These are phyloP conservation scores for Aspergillus pseudoglaucus DNA, from an alignment of 2,329 filamentous ascomycete genomes.

Conservation along the genomic window DNA sequence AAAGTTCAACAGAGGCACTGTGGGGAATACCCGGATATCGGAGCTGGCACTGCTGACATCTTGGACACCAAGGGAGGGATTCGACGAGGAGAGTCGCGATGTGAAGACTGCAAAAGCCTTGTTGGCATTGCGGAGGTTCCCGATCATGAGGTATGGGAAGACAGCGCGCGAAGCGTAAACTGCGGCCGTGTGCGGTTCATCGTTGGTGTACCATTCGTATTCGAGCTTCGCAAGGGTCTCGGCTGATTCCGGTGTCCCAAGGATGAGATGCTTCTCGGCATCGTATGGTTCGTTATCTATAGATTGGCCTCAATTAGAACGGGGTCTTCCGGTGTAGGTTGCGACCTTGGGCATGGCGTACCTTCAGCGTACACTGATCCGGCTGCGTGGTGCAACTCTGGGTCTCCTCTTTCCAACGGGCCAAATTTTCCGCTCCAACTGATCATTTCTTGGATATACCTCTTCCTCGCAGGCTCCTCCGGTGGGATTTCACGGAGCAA, in stretches of 20 bases:
- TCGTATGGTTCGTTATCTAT: conserved; percentile 84
- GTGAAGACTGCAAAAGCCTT: conserved; percentile 73
- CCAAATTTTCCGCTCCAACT: conserved; percentile 81
- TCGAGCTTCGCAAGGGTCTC: conserved; percentile 75
- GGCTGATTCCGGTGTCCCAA: conserved; percentile 84
- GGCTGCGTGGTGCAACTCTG: conserved; percentile 87
- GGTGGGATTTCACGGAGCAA: conserved; percentile 72
- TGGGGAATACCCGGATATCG: conserved; percentile 78
- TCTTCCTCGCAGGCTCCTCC: conserved; percentile 86
- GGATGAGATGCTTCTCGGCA: conserved; percentile 79
- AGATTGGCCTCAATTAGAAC: conserved; percentile 11
- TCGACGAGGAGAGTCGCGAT: conserved; percentile 52
- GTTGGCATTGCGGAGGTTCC: conserved; percentile 85
- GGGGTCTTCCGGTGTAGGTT: not conserved
- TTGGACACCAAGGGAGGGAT: conserved; percentile 64
- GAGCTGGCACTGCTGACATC: conserved; percentile 68
- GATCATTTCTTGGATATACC: conserved; percentile 81
- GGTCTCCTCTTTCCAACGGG: conserved; percentile 83
- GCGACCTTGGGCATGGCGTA: conserved; percentile 22
- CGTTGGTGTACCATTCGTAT: conserved; percentile 87
- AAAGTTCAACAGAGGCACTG: conserved; percentile 92
- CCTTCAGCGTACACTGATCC: conserved; percentile 81
- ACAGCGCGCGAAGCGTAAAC: conserved; percentile 80
- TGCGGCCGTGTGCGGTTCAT: conserved; percentile 80
- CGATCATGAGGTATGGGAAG: conserved; percentile 82